phyloP scores from a whole-genome alignment of 805 yeast genomes.

The Torulaspora microellipsoides region DNA sequence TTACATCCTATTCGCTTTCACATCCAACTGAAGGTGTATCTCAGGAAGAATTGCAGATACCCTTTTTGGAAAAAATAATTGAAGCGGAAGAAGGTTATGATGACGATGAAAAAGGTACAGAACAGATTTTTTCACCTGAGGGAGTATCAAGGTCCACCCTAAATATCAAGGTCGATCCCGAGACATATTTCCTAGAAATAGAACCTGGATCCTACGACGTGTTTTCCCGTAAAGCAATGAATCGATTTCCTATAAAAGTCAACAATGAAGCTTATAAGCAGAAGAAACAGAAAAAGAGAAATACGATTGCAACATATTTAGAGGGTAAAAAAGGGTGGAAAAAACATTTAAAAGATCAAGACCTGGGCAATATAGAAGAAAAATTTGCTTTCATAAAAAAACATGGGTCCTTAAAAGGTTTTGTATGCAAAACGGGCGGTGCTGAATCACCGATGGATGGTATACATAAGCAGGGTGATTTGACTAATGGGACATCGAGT shows the following conservation, averaged over 20 bases:
- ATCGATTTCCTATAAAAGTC: slow-evolving; percentile 31
- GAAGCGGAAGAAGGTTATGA: slow-evolving; percentile 50
- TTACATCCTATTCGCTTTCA: slow-evolving; percentile 88
- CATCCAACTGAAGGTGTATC: slow-evolving; percentile 97
- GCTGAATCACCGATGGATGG: background rate
- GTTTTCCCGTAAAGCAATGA: slow-evolving; percentile 59
- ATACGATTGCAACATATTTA: slow-evolving; percentile 38
- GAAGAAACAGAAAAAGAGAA: slow-evolving; percentile 32
- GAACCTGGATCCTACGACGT: slow-evolving; percentile 77
- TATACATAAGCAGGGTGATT: background rate
- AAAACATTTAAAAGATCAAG: slow-evolving; percentile 41
- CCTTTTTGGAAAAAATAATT: slow-evolving; percentile 64
- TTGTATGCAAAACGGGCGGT: background rate
- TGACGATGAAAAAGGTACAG: slow-evolving; percentile 20
- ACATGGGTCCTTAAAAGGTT: slow-evolving; percentile 20
- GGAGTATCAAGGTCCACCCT: slow-evolving; percentile 67
- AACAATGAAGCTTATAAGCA: slow-evolving; percentile 30
- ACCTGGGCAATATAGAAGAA: slow-evolving; percentile 27
- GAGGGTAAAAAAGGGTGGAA: slow-evolving; percentile 58
- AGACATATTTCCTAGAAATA: slow-evolving; percentile 75
- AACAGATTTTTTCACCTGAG: slow-evolving; percentile 35
- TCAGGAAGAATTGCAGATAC: slow-evolving; percentile 67
- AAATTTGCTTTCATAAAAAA: slow-evolving; percentile 20
- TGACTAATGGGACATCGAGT: background rate
- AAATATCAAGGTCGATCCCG: slow-evolving; percentile 72